These are phyloP conservation scores for Aspergillus sp. DNA, from an alignment of 2,329 filamentous ascomycete genomes.

Conservation along the genomic window DNA sequence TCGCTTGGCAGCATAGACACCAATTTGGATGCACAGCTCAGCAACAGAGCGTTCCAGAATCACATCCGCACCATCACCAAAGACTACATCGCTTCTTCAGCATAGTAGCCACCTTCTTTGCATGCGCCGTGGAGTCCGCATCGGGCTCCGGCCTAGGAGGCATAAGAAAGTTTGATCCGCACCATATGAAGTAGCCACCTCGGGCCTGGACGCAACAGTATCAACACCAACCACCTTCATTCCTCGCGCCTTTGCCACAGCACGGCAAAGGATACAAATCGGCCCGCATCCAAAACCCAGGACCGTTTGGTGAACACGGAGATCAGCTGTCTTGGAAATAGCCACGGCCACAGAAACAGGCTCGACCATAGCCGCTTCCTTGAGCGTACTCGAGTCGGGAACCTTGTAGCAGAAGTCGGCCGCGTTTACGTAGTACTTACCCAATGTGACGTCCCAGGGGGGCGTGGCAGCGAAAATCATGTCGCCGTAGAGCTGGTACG, in stretches of 20 bases:
- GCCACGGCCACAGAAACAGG: not conserved
- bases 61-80: conserved; percentile 8
- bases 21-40: conserved; percentile 36
- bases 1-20: conserved; percentile 26
- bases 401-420: not conserved
- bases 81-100: not conserved
- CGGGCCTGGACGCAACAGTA: not conserved
- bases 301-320: not conserved
- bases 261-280: not conserved
- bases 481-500: not conserved
- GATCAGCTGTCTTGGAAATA: not conserved
- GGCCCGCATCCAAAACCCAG: not conserved
- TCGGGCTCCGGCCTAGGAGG: not conserved
- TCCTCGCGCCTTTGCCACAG: not conserved
- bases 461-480: not conserved
- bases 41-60: conserved; percentile 38
- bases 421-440: not conserved
- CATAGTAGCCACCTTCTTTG: not conserved
- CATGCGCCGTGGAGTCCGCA: not conserved
- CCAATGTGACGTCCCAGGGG: not conserved
- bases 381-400: not conserved
- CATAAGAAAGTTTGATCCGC: not conserved
- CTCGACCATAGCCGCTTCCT: not conserved
- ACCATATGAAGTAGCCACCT: not conserved
- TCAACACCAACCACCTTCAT: not conserved